Evolutionary conservation across 345 rosid species (phyloP).

Genomic region (Carallia brachiata): DNA sequence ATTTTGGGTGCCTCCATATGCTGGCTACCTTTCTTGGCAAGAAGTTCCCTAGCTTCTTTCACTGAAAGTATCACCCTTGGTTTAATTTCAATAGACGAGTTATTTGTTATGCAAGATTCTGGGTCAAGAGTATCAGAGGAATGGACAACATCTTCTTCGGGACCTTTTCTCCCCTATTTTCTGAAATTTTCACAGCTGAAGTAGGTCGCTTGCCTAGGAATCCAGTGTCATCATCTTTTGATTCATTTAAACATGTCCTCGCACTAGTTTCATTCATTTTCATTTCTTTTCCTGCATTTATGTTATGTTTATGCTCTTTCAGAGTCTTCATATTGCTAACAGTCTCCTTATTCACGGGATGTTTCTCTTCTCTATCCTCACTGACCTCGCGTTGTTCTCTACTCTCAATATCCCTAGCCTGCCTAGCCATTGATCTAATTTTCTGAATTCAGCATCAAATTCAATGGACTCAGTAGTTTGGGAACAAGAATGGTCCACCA

Average conservation of each 20-base stretch:
- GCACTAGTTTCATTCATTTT: conserved; percentile 22
- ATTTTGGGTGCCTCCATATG: conserved; percentile 26
- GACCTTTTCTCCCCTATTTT: conserved; percentile 24
- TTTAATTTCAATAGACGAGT: conserved; percentile 32
- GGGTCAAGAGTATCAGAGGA: conserved; percentile 36
- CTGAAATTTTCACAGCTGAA: conserved; percentile 23
- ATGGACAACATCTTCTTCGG: conserved; percentile 18
- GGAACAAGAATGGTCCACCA: conserved; percentile 35
- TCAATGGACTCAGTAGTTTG: conserved; percentile 25
- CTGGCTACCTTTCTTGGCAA: conserved; percentile 39
- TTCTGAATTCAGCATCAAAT: conserved; percentile 41
- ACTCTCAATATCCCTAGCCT: conserved; percentile 46
- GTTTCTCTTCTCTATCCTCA: conserved; percentile 36
- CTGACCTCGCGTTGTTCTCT: conserved; percentile 25
- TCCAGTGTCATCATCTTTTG: conserved; percentile 20
- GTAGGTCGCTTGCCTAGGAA: conserved; percentile 19
- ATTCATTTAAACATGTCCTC: background rate
- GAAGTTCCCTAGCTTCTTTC: conserved; percentile 79
- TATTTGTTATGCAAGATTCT: conserved; percentile 19
- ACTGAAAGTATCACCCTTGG: conserved; percentile 72
- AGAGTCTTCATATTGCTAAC: conserved; percentile 14
- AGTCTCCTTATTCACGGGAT: conserved; percentile 14
- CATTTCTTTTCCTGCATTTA: conserved; percentile 22
- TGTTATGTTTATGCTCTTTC: conserved; percentile 20
- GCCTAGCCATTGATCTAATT: conserved; percentile 57